Percentiles rank a stretch among this genome's conserved stretches.
These are phyloP conservation scores for Hanseniaspora osmophila DNA, from an alignment of 805 yeast genomes.

Conservation along the genomic window DNA sequence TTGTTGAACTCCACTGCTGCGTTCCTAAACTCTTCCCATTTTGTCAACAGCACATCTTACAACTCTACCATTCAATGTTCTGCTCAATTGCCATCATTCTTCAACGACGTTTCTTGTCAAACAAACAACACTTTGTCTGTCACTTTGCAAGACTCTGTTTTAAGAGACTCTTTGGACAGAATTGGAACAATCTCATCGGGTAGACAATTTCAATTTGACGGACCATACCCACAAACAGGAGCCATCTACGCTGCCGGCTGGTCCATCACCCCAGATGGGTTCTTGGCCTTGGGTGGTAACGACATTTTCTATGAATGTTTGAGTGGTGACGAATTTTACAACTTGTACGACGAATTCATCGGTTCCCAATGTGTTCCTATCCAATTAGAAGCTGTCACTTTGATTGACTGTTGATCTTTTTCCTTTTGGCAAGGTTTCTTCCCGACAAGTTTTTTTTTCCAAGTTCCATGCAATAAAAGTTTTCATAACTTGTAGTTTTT, in stretches of 20 bases:
- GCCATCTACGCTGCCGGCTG: constrained; percentile 39
- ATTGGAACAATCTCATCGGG: constrained; percentile 50
- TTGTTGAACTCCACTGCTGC: constrained; percentile 15
- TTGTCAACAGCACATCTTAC: constrained; percentile 13
- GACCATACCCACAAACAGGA: constrained; percentile 53
- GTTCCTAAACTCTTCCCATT: constrained; percentile 14
- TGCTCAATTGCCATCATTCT: constrained; percentile 17
- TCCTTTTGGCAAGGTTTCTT: too few relatives aligned
- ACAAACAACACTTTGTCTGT: constrained; percentile 28
- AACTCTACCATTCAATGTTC: constrained; percentile 15
- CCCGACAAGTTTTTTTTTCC: too few relatives aligned
- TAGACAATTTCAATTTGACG: constrained; percentile 54
- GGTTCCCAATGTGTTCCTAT: constrained; percentile 40
- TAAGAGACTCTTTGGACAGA: constrained; percentile 39
- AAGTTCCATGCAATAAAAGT: too few relatives aligned
- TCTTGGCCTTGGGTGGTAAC: constrained; percentile 36
- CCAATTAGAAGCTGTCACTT: constrained; percentile 30
- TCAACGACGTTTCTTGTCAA: constrained; percentile 25
- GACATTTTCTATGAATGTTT: constrained; percentile 42
- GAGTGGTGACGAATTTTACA: constrained; percentile 42
- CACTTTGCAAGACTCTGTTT: constrained; percentile 29
- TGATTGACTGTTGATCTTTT: constrained; percentile 27
- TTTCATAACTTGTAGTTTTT: too few relatives aligned
- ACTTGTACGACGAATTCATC: constrained; percentile 37
- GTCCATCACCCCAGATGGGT: constrained; percentile 31